These are phyloP conservation scores for Fermentozyma sake DNA, from an alignment of 1,139 yeast genomes.

Conservation along the genomic window DNA sequence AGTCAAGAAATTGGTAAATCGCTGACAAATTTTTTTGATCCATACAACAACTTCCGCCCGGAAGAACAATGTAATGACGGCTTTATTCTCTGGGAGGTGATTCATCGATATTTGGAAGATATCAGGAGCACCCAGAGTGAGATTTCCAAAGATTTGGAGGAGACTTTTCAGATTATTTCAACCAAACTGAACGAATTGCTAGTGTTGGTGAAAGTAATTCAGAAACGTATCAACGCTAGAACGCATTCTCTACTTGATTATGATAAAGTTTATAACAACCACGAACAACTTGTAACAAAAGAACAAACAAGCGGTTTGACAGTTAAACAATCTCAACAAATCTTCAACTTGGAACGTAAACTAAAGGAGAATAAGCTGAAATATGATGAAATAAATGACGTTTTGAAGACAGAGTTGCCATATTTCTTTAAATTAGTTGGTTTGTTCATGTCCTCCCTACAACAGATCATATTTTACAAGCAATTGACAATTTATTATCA, in stretches of 20 bases:
- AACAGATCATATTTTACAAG: constrained; percentile 25
- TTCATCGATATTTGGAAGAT: background rate
- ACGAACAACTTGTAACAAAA: constrained; percentile 21
- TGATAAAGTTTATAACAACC: constrained; percentile 24
- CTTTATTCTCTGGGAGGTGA: background rate
- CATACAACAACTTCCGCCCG: constrained; percentile 16
- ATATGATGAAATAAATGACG: constrained; percentile 26
- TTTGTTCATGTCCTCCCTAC: constrained; percentile 21
- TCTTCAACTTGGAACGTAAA: constrained; percentile 30
- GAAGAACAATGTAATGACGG: constrained; percentile 5
- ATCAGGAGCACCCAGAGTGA: background rate
- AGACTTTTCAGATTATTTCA: background rate
- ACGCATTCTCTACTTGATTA: constrained; percentile 31
- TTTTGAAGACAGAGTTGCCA: constrained; percentile 38
- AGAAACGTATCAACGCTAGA: constrained; percentile 23
- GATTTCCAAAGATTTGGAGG: constrained; percentile 1
- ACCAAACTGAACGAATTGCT: background rate
- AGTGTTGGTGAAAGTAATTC: constrained; percentile 16
- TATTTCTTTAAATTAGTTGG: constrained; percentile 27
- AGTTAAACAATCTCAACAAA: constrained; percentile 25
- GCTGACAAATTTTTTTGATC: constrained; percentile 23
- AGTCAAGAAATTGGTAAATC: constrained; percentile 15
- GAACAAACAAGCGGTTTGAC: constrained; percentile 21
- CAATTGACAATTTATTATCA: constrained; percentile 26
- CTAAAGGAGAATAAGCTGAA: constrained; percentile 21